phyloP scores from a whole-genome alignment of 768 basidiomycete genomes.

The Lactarius deliciosus region DNA sequence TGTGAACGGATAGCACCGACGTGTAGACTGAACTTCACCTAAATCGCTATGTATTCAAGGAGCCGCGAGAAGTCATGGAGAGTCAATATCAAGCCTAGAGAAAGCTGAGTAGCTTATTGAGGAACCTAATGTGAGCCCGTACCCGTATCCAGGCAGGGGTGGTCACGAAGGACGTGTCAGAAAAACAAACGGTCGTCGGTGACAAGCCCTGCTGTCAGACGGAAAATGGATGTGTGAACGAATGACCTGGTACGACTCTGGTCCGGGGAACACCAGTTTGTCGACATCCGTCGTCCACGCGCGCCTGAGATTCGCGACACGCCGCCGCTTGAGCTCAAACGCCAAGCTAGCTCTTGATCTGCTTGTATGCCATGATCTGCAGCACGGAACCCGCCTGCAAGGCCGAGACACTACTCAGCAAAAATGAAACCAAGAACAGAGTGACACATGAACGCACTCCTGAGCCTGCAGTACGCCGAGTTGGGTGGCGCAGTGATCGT shows the following conservation, averaged over 20 bases:
- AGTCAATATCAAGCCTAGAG: no score
- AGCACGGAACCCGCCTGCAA: conserved; percentile 83
- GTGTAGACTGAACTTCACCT: no score
- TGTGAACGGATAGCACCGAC: no score
- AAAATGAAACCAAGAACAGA: background rate
- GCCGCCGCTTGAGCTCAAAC: conserved; percentile 71
- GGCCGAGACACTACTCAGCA: background rate
- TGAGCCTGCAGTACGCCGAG: conserved; percentile 71
- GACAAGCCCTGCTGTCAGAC: no score
- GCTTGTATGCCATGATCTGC: conserved; percentile 95
- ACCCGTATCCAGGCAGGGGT: no score
- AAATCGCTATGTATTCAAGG: no score
- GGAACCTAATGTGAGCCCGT: no score
- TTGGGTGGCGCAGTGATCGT: conserved; percentile 83
- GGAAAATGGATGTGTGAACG: conserved; percentile 65
- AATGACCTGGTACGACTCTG: conserved; percentile 82
- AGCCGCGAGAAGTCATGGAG: no score
- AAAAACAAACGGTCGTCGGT: background rate
- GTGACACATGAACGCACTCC: conserved; percentile 29
- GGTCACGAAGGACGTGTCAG: background rate
- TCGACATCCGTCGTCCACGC: conserved; percentile 71
- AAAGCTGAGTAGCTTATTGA: no score
- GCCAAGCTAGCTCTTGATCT: conserved; percentile 82
- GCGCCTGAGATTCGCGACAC: conserved; percentile 57
- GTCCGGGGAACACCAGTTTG: conserved; percentile 51